These are phyloP conservation scores for Blastomyces gilchristii DNA, from an alignment of 2,329 filamentous ascomycete genomes.

Conservation along the genomic window DNA sequence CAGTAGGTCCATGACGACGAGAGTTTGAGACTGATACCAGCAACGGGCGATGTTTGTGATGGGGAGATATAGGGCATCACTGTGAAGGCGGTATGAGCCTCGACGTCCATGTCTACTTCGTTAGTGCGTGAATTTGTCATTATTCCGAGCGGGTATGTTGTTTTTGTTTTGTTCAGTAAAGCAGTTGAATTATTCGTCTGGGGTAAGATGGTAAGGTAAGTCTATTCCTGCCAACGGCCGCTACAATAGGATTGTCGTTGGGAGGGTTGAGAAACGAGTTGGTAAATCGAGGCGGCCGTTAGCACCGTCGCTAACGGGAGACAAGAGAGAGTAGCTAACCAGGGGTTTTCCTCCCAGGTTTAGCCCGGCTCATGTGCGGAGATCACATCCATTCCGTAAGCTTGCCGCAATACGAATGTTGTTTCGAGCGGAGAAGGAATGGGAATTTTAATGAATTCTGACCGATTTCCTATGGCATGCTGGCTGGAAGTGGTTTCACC, in stretches of 20 bases:
- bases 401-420: not conserved
- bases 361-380: not conserved
- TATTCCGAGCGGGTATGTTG: not conserved
- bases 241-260: not conserved
- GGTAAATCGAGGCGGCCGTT: not conserved
- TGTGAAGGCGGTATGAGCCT: slow-evolving; percentile 16
- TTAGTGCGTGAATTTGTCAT: not conserved
- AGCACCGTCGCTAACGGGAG: not conserved
- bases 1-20: slow-evolving; percentile 38
- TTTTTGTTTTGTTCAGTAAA: not conserved
- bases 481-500: not conserved
- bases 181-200: not conserved
- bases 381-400: not conserved
- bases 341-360: not conserved
- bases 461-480: not conserved
- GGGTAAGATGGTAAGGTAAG: not conserved
- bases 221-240: not conserved
- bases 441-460: not conserved
- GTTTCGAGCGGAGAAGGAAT: not conserved
- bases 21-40: slow-evolving; percentile 11
- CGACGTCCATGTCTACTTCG: slow-evolving; percentile 14
- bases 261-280: not conserved
- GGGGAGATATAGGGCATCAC: slow-evolving; percentile 15
- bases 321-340: not conserved
- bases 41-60: not conserved